phyloP scores from a whole-genome alignment of 345 rosid species.

The Populus euphratica region DNA sequence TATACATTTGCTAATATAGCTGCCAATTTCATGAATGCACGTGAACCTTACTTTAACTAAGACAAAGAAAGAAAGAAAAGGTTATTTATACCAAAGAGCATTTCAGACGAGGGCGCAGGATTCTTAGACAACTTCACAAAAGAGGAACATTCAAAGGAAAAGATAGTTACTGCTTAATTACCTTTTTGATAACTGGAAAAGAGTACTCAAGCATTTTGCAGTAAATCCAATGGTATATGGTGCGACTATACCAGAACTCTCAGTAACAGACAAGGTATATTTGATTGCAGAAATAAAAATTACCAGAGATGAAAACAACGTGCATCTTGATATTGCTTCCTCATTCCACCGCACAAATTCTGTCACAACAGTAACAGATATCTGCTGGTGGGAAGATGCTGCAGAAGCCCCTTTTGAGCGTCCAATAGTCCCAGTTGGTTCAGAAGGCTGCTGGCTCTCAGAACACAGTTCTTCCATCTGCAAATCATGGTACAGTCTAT shows the following conservation, averaged over 20 bases:
- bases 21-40: background rate
- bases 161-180: background rate
- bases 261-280: background rate
- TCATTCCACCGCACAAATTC: constrained; percentile 98
- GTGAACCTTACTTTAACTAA: background rate
- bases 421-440: constrained; percentile 84
- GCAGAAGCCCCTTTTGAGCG: constrained; percentile 88
- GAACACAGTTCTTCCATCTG: constrained; percentile 93
- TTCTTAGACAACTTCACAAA: background rate
- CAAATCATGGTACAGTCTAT: constrained; percentile 14
- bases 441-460: constrained; percentile 68
- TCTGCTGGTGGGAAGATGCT: constrained; percentile 76
- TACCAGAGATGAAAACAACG: constrained; percentile 85
- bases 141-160: background rate
- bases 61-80: background rate
- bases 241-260: background rate
- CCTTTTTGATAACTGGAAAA: background rate
- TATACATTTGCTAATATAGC: background rate
- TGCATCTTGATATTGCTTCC: constrained; percentile 95
- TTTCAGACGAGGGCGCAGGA: background rate
- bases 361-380: constrained; percentile 96
- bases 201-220: background rate
- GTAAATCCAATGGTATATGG: background rate
- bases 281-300: constrained; percentile 16
- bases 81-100: background rate